Base-by-base conservation (phyloP, 1,284 basidiomycete species). In the Papiliotrema terrestris region DNA sequence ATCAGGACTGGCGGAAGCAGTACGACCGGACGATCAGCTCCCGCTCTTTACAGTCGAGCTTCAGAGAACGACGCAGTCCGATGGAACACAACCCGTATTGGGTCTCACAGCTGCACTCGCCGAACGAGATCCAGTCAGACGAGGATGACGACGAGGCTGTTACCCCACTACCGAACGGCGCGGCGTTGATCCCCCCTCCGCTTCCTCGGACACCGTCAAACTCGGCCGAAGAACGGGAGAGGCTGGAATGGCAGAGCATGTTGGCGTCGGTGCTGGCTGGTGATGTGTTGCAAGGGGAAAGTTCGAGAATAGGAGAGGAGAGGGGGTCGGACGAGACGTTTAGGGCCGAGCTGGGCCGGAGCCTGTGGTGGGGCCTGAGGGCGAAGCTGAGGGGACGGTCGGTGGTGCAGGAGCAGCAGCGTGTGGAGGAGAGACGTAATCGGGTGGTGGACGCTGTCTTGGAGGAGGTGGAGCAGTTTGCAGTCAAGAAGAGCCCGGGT, bases 201-300 rank as follows among this genome's bases (percentile, higher is more conserved):
- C 42, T 37, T 3, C 32, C 50, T 35, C 41, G 50, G 8, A 51
- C 25, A 51, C 29, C 42, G 19, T 51, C 50, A 13, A 32, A 47
- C 19, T 46, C 44, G 9, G 43, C 32, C 5, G 51, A 52, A 41
- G 51, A 52, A 19, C 20, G 36, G 19, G 51, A 52, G 35, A 20
- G 51, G 20, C 35, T 52, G 36, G 44, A 52, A 47, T 97, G 93
- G 93, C 91, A 94, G 74, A 88, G 87, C 38, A 89, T 96, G 86
- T 83, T 97, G 39, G 85, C 89, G 9, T 94, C 91, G 38, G 93
- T 97, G 22, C 81, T 98, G 32, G 85, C 86, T 38, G 93, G 94
- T 15, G 92, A 97, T 68, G 92, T 98, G 6, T 82, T 98, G 57
- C 90, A 88, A 71, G 88, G 89, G 2, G 94, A 97, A 78, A 95